Base-by-base conservation (phyloP, 1,284 basidiomycete species). In the Papiliotrema flavescens region DNA sequence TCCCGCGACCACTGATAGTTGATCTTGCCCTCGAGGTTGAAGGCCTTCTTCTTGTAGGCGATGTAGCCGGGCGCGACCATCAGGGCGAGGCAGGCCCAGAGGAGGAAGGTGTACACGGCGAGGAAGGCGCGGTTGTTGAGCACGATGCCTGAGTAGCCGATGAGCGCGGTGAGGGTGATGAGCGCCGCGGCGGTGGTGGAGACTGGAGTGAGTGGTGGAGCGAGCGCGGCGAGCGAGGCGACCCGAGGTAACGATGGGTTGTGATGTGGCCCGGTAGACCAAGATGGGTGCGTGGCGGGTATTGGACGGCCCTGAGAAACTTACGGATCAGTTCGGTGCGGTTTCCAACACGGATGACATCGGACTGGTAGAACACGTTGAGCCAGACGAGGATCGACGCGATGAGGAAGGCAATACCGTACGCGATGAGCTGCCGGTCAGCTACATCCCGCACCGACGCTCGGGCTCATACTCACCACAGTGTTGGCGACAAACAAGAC, bases 91-190 rank as follows among this genome's bases (percentile, higher is more conserved):
- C 81, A 80, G 40, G 84, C 80, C 85, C 86, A 89, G 51, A 89
- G 81, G 15, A 89, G 79, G 40, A 89, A 66, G 2, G 82, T 79
- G 76, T 88, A 89, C 47, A 85, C 77, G 6, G 86, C 85, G 56
- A 89, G 80, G 65, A 88, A 82, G 11, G 85, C 81, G 20, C 87
- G 84, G 50, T 85, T 87, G 76, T 89, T 87, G 57, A 89, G 80
- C 53, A 89, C 75, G 13, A 84, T 81, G 43, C 87, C 87, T 41
- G 81, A 80, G 59, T 84, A 79, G 22, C 88, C 88, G 47, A 87
- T 73, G 46, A 88, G 74, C 19, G 84, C 79, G 20, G 85, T 83
- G 56, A 87, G 78, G 54, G 87, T 71, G 53, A 84, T 78, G 60
- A 87, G 76, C 4, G 80, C 77, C 22, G 66, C 73, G 14, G 71